A percentile compares a stretch with the other conserved stretches of the same genome.
Conservation (phyloP, 768 basidiomycete genomes). For the Mycena vulgaris region DNA sequence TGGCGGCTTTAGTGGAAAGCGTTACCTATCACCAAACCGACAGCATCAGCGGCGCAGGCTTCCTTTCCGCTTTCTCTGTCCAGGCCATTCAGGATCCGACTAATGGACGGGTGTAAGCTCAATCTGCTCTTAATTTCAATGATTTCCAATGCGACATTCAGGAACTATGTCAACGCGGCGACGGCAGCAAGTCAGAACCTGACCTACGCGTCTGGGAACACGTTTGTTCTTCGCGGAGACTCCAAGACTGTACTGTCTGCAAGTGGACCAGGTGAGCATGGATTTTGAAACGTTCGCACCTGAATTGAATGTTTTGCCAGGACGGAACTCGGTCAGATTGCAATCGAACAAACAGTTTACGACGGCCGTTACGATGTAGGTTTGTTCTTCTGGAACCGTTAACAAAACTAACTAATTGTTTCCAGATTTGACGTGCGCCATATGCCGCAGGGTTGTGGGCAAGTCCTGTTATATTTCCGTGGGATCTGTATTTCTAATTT, state of each 20-base stretch:
- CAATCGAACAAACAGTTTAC: slow-evolving; percentile 67
- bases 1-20: slow-evolving; percentile 49
- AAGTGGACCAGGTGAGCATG: slow-evolving; percentile 60
- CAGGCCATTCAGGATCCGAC: slow-evolving; percentile 73
- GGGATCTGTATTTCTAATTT: slow-evolving; percentile 8
- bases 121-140: neutral
- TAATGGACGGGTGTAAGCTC: slow-evolving; percentile 72
- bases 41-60: slow-evolving; percentile 61
- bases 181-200: slow-evolving; percentile 70
- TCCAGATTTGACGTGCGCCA: slow-evolving; percentile 65
- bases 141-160: slow-evolving; percentile 37
- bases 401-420: slow-evolving; percentile 1
- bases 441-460: slow-evolving; percentile 76
- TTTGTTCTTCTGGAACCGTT: slow-evolving; percentile 33
- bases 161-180: slow-evolving; percentile 61
- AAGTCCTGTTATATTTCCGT: slow-evolving; percentile 32
- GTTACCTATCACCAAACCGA: slow-evolving; percentile 64
- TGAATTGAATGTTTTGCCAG: slow-evolving; percentile 19
- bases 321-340: slow-evolving; percentile 70
- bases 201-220: slow-evolving; percentile 67
- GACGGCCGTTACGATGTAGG: slow-evolving; percentile 70
- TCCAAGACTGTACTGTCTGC: slow-evolving; percentile 60
- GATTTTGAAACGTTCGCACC: neutral
- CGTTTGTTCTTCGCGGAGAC: slow-evolving; percentile 72
- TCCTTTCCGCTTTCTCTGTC: slow-evolving; percentile 66